phyloP scores from a whole-genome alignment of 2,329 filamentous ascomycete species.

The Diplodia intermedia region DNA sequence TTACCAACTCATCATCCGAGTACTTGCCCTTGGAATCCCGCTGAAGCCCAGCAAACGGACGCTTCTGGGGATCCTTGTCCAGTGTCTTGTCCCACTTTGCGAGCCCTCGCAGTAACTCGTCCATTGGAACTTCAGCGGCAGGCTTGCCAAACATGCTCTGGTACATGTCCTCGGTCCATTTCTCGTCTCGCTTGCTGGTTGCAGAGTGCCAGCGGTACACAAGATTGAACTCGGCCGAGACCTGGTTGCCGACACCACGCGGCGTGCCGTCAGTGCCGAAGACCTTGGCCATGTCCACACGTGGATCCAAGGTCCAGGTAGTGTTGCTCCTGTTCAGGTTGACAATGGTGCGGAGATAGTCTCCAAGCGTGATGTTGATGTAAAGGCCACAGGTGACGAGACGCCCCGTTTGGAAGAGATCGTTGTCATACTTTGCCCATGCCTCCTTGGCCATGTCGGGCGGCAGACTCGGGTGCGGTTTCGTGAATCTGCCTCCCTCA shows the following conservation, averaged over 20 bases:
- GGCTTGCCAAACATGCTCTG: constrained; percentile 54
- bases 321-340: constrained; percentile 74
- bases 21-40: constrained; percentile 72
- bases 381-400: constrained; percentile 60
- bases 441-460: constrained; percentile 45
- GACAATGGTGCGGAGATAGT: constrained; percentile 80
- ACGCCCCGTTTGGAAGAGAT: constrained; percentile 55
- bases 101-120: constrained; percentile 67
- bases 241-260: constrained; percentile 77
- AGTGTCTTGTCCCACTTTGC: constrained; percentile 66
- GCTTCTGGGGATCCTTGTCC: constrained; percentile 68
- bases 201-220: constrained; percentile 87
- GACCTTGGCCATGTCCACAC: constrained; percentile 67
- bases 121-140: constrained; percentile 60
- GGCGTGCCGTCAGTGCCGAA: constrained; percentile 65
- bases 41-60: constrained; percentile 70
- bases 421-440: constrained; percentile 52
- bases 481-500: constrained; percentile 77
- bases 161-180: constrained; percentile 69
- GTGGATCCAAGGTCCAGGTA: constrained; percentile 80
- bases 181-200: constrained; percentile 74
- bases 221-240: constrained; percentile 86
- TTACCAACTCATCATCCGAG: constrained; percentile 75
- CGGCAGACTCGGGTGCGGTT: constrained; percentile 57
- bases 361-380: constrained; percentile 71